A percentile compares a stretch with the other conserved stretches of the same genome.
Conservation (phyloP, 371 early-diverging fungal genomes). For the Ordospora pajunii region DNA sequence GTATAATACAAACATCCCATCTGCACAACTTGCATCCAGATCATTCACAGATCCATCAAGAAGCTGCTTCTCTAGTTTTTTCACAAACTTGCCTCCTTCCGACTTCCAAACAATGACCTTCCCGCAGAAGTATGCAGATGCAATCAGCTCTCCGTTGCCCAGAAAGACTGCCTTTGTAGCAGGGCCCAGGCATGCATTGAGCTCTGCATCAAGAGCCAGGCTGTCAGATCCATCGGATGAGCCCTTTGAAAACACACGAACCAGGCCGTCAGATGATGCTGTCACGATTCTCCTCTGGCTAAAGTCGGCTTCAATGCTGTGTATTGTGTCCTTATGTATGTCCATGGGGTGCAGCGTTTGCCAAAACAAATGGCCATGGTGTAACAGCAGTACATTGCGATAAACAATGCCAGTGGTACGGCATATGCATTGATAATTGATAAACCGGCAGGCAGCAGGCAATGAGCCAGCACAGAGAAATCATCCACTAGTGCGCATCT, state of each 20-base stretch:
- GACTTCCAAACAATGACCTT: constrained; percentile 52
- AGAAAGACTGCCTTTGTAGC: constrained; percentile 42
- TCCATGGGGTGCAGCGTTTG: constrained; percentile 27
- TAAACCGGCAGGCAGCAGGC: no score
- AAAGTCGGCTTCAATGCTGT: constrained; percentile 42
- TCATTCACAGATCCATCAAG: constrained; percentile 55
- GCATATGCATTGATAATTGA: no score
- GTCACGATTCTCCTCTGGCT: constrained; percentile 33
- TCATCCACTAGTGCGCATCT: no score
- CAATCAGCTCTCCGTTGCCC: constrained; percentile 46
- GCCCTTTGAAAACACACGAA: constrained; percentile 27
- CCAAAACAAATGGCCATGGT: not conserved
- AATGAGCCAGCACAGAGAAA: no score
- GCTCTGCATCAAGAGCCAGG: not conserved
- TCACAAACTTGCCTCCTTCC: constrained; percentile 11
- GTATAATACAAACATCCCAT: constrained; percentile 29
- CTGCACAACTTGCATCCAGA: not conserved
- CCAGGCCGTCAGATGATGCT: constrained; percentile 23
- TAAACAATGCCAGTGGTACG: no score
- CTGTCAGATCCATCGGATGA: not conserved
- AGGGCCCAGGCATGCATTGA: constrained; percentile 13
- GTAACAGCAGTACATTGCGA: no score
- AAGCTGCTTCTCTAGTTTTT: constrained; percentile 42
- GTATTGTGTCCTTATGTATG: constrained; percentile 21
- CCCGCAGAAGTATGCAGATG: constrained; percentile 45